Percentiles rank a stretch among this genome's conserved stretches.
Conservation (phyloP, 1,139 yeast species). For the Taphrina deformans region DNA sequence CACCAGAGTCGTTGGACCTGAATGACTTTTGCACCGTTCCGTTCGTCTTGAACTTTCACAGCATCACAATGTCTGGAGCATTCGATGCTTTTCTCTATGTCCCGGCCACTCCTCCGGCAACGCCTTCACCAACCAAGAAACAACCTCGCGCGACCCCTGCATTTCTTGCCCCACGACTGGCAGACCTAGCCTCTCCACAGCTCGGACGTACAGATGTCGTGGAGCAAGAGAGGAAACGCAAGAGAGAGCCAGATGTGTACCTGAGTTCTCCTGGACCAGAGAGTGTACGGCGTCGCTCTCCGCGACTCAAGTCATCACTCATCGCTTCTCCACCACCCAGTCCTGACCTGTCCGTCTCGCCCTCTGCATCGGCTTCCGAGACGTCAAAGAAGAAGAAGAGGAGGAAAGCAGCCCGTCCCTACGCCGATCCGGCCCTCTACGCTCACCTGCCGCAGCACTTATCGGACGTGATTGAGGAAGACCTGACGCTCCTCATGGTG, state of each 20-base stretch:
- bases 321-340: background rate
- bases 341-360: background rate
- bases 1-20: no score
- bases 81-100: slow-evolving; percentile 16
- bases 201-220: background rate
- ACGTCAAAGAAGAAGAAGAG: background rate
- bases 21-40: no score
- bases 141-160: background rate
- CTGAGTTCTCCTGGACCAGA: background rate
- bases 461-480: slow-evolving; percentile 46
- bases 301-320: background rate
- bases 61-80: slow-evolving; percentile 5
- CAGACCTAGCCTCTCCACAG: background rate
- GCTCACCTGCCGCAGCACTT: slow-evolving; percentile 44
- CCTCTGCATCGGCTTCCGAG: background rate
- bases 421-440: slow-evolving; percentile 42
- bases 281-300: background rate
- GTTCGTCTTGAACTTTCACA: no score
- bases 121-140: slow-evolving; percentile 21
- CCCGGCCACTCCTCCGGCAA: slow-evolving; percentile 13
- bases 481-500: slow-evolving; percentile 55
- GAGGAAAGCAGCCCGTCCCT: slow-evolving; percentile 35
- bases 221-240: background rate
- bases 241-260: background rate
- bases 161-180: background rate